Evolutionary conservation across 345 rosid genomes (phyloP).

Genomic region (Punica granatum): DNA sequence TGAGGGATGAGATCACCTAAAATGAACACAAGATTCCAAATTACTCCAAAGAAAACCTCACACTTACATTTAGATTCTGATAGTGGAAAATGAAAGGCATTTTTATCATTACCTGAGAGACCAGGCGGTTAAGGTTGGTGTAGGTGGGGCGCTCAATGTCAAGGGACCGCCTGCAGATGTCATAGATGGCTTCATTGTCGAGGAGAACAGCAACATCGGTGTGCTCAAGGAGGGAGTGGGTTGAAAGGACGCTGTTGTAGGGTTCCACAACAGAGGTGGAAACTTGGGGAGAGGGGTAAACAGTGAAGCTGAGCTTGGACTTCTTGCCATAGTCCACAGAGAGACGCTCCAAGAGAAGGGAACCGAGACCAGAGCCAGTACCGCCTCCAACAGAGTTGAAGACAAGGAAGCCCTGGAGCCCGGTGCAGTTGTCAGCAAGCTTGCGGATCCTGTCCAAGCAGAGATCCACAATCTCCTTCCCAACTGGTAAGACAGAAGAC

Average conservation of each 20-base stretch:
- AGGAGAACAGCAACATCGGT: constrained; percentile 49
- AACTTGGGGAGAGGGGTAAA: constrained; percentile 55
- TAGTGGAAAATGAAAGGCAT: background rate
- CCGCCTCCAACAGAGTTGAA: constrained; percentile 63
- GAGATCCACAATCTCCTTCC: constrained; percentile 54
- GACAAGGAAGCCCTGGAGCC: constrained; percentile 52
- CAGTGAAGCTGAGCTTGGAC: constrained; percentile 52
- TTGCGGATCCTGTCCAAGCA: constrained; percentile 52
- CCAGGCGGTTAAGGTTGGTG: constrained; percentile 51
- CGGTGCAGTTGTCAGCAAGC: constrained; percentile 58
- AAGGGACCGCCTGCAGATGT: constrained; percentile 54
- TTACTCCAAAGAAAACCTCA: background rate
- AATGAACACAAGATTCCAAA: background rate
- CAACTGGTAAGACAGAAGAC: constrained; percentile 16
- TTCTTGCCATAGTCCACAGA: constrained; percentile 56
- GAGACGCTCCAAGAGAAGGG: constrained; percentile 51
- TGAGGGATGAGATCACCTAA: constrained; percentile 55
- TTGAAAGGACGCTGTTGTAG: constrained; percentile 50
- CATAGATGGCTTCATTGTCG: constrained; percentile 52
- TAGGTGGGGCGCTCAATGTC: constrained; percentile 56
- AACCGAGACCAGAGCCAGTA: constrained; percentile 55
- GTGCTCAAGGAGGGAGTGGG: constrained; percentile 56
- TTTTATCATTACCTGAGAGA: constrained; percentile 34
- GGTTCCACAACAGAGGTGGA: constrained; percentile 54
- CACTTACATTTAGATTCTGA: background rate